phyloP scores from a whole-genome alignment of 768 basidiomycete species.

The Royoungia palumana region DNA sequence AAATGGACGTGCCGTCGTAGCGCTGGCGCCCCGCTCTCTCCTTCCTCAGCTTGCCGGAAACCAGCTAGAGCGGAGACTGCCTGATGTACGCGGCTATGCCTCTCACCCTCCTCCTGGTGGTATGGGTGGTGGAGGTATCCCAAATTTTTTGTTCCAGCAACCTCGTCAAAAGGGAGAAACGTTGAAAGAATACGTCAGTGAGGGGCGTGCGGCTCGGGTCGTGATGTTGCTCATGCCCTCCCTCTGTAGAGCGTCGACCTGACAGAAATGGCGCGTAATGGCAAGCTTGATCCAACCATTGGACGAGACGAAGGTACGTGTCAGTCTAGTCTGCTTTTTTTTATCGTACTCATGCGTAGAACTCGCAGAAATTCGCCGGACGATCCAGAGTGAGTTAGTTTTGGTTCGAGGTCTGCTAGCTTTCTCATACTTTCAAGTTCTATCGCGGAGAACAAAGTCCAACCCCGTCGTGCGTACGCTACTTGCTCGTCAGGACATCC shows the following conservation, averaged over 20 bases:
- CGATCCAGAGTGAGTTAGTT: slow-evolving; percentile 72
- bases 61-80: neutral
- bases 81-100: slow-evolving; percentile 41
- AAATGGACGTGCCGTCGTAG: slow-evolving; percentile 14
- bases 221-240: neutral
- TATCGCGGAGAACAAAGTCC: slow-evolving; percentile 86
- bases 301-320: slow-evolving; percentile 75
- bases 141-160: slow-evolving; percentile 53
- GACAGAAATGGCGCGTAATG: slow-evolving; percentile 77
- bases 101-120: slow-evolving; percentile 44
- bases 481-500: slow-evolving; percentile 3
- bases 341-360: neutral
- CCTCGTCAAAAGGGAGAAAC: slow-evolving; percentile 80
- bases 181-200: slow-evolving; percentile 70
- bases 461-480: slow-evolving; percentile 70
- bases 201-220: slow-evolving; percentile 10
- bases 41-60: neutral
- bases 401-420: neutral
- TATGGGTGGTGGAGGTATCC: slow-evolving; percentile 42
- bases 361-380: slow-evolving; percentile 75
- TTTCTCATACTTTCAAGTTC: slow-evolving; percentile 41
- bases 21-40: too few relatives aligned
- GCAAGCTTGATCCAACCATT: slow-evolving; percentile 89
- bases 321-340: neutral
- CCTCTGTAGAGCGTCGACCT: slow-evolving; percentile 67